Evolutionary conservation across 352 stramenopile species (phyloP).

Genomic region (Globisporangium cylindrosporum): DNA sequence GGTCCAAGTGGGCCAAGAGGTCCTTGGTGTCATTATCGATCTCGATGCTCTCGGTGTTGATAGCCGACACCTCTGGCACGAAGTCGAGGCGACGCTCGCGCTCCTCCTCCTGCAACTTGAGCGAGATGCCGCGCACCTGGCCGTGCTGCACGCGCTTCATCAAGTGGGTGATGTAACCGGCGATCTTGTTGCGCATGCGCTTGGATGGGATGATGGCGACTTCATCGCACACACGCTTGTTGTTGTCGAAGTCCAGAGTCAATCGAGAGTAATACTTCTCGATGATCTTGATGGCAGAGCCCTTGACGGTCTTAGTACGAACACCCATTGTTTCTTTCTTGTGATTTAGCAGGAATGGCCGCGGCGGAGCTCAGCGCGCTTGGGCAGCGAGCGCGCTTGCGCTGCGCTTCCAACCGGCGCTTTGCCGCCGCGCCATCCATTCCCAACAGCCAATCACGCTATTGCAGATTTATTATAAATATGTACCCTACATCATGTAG

Average conservation of each 20-base stretch:
- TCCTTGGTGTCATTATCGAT: slow-evolving; percentile 99
- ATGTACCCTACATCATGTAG: background rate
- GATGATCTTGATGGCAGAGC: slow-evolving; percentile 99
- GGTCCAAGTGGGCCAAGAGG: slow-evolving; percentile 95
- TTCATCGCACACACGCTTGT: slow-evolving; percentile 97
- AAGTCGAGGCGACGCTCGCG: slow-evolving; percentile 99
- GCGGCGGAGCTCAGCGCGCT: background rate
- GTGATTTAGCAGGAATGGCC: slow-evolving; percentile 24
- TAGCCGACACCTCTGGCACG: slow-evolving; percentile 97
- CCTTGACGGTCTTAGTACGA: slow-evolving; percentile 99
- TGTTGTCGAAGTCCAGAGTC: slow-evolving; percentile 99
- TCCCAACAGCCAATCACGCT: slow-evolving; percentile 9
- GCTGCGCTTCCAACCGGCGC: background rate
- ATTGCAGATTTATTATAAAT: background rate
- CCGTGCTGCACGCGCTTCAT: slow-evolving; percentile 99
- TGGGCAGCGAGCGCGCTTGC: background rate
- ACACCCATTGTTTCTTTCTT: slow-evolving; percentile 92
- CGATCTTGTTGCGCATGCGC: slow-evolving; percentile 99
- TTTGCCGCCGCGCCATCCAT: slow-evolving; percentile 7
- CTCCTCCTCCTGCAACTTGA: slow-evolving; percentile 99
- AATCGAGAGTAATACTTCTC: slow-evolving; percentile 99
- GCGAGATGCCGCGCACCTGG: slow-evolving; percentile 98
- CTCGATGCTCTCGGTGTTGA: slow-evolving; percentile 92
- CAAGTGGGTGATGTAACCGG: slow-evolving; percentile 99
- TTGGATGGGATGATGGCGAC: slow-evolving; percentile 99